These are phyloP conservation scores for Coprinopsis strossmayeri DNA, from an alignment of 768 basidiomycete species.

Conservation along the genomic window DNA sequence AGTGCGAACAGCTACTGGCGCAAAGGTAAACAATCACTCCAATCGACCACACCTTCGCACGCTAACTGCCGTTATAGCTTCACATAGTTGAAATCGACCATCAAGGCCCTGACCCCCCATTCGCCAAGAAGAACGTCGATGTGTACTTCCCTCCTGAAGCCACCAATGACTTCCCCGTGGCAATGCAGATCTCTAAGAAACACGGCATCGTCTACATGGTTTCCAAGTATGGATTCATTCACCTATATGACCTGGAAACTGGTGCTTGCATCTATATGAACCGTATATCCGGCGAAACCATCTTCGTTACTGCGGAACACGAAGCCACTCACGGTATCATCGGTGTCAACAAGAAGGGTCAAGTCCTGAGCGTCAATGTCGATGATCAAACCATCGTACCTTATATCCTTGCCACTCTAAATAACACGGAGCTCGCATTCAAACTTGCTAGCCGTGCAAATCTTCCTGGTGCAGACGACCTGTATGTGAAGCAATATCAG, in stretches of 20 bases:
- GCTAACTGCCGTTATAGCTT: slow-evolving; percentile 45
- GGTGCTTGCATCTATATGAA: slow-evolving; percentile 99
- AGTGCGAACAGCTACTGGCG: slow-evolving; percentile 93
- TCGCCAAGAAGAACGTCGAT: slow-evolving; percentile 96
- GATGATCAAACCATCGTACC: slow-evolving; percentile 96
- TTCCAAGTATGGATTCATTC: slow-evolving; percentile 99
- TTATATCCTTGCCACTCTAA: slow-evolving; percentile 88
- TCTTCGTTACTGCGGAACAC: slow-evolving; percentile 97
- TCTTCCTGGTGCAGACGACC: slow-evolving; percentile 94
- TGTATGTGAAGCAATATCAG: slow-evolving; percentile 93
- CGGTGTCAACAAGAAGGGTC: slow-evolving; percentile 99
- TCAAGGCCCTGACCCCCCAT: slow-evolving; percentile 83
- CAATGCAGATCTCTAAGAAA: slow-evolving; percentile 97
- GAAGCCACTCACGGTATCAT: slow-evolving; percentile 94
- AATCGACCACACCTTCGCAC: too few relatives aligned
- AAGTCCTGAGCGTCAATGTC: slow-evolving; percentile 93
- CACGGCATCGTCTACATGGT: slow-evolving; percentile 97
- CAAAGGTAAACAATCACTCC: too few relatives aligned
- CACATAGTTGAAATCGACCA: slow-evolving; percentile 99
- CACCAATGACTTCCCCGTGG: slow-evolving; percentile 96
- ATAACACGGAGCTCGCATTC: slow-evolving; percentile 97
- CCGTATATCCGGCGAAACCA: slow-evolving; percentile 98
- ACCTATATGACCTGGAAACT: slow-evolving; percentile 95
- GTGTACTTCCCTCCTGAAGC: slow-evolving; percentile 99
- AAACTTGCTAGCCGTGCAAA: slow-evolving; percentile 95